Evolutionary conservation across 2,329 filamentous ascomycete genomes (phyloP).

Genomic region (Fusarium sp.): DNA sequence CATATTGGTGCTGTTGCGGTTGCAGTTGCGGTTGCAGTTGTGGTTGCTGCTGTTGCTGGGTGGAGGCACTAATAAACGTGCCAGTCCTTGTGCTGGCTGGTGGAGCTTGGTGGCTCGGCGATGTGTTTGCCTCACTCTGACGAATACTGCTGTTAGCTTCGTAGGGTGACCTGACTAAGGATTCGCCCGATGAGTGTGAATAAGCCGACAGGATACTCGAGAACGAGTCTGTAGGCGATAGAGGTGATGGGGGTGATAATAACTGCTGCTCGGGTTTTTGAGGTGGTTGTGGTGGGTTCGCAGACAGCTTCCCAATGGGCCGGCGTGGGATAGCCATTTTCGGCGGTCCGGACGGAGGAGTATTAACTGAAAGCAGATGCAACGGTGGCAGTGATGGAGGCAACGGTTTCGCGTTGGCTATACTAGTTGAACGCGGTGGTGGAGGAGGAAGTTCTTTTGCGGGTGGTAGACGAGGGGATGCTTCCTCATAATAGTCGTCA

Average conservation of each 20-base stretch:
- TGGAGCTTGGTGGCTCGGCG: slow-evolving; percentile 46
- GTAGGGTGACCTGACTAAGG: slow-evolving; percentile 58
- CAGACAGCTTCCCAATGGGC: slow-evolving; percentile 43
- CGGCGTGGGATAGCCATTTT: slow-evolving; percentile 47
- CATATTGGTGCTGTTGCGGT: slow-evolving; percentile 42
- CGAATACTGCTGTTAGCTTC: slow-evolving; percentile 48
- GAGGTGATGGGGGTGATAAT: slow-evolving; percentile 40
- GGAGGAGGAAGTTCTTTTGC: slow-evolving; percentile 46
- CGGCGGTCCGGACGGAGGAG: slow-evolving; percentile 39
- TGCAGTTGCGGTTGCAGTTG: too few species aligned
- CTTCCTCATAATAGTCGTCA: slow-evolving; percentile 38
- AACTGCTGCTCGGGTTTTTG: slow-evolving; percentile 34
- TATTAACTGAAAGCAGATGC: slow-evolving; percentile 41
- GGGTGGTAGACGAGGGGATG: slow-evolving; percentile 37
- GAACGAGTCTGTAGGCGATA: slow-evolving; percentile 63
- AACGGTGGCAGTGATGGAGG: slow-evolving; percentile 45
- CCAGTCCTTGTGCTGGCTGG: slow-evolving; percentile 42
- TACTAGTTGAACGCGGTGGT: slow-evolving; percentile 45
- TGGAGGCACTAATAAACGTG: slow-evolving; percentile 38
- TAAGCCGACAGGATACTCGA: slow-evolving; percentile 70
- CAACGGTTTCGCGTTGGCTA: slow-evolving; percentile 43
- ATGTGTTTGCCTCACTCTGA: slow-evolving; percentile 43
- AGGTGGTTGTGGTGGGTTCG: slow-evolving; percentile 31
- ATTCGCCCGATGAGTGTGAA: slow-evolving; percentile 62
- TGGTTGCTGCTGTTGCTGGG: slow-evolving; percentile 34